These are phyloP conservation scores for Thermochaetoides thermophila DNA, from an alignment of 495 filamentous ascomycete species.

Conservation along the genomic window DNA sequence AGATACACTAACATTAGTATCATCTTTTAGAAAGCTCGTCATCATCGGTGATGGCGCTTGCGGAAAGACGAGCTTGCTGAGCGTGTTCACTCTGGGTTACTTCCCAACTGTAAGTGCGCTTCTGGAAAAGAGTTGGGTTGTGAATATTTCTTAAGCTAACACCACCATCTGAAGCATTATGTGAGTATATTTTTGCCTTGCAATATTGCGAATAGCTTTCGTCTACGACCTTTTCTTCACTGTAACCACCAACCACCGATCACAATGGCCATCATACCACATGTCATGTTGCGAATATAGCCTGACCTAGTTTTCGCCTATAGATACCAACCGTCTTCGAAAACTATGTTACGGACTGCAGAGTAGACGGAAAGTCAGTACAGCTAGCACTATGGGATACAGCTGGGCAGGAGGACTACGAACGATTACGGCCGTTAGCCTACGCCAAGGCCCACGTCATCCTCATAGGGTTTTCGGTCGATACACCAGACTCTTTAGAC, in stretches of 20 bases:
- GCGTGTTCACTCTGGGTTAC: constrained; percentile 95
- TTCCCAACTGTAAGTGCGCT: constrained; percentile 76
- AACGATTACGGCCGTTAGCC: constrained; percentile 81
- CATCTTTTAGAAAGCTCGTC: constrained; percentile 82
- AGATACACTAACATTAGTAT: too few species aligned
- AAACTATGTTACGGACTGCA: constrained; percentile 98
- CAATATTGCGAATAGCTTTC: neutral
- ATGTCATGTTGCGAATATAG: too few species aligned
- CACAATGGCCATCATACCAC: neutral
- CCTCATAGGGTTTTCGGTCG: constrained; percentile 88
- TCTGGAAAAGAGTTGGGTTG: too few species aligned
- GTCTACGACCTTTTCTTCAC: neutral
- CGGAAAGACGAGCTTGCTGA: constrained; percentile 93
- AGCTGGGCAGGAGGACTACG: constrained; percentile 98
- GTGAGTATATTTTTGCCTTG: constrained; percentile 32
- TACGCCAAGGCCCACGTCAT: constrained; percentile 98
- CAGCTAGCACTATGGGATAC: constrained; percentile 99
- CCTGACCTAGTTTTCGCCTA: too few species aligned
- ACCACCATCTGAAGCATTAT: constrained; percentile 41
- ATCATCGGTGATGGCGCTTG: constrained; percentile 99
- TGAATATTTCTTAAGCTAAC: neutral
- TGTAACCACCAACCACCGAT: neutral
- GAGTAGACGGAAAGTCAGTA: constrained; percentile 94
- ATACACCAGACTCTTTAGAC: constrained; percentile 90
- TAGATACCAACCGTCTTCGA: constrained; percentile 99